Evolutionary conservation across 345 rosid species (phyloP), one percentile per base, ranked within the genome.

Genomic region (Eucalyptus caleyi): DNA sequence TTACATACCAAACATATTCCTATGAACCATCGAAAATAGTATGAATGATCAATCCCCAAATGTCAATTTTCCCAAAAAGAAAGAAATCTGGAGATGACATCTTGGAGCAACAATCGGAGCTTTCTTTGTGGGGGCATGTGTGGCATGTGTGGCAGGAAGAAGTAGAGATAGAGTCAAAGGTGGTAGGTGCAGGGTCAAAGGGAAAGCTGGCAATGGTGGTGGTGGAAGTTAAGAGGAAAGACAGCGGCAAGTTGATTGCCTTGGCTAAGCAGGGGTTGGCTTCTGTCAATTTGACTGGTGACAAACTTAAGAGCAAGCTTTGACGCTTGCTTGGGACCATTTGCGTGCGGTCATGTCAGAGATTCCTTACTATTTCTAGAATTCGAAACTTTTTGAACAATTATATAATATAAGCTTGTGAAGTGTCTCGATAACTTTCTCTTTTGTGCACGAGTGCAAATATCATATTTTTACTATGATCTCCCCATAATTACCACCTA

Each of bases 221-320:
- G 80, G 92, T 94, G 89, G 94, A 93, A 87, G 91, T 94, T 11
- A 89, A 89, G 88, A 93, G 93, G 86, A 95, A 92, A 86, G 53
- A 47, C 7, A 89, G 87, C n/a, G 92, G 92, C 86, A 89, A 94
- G 56, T 51, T 94, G 6, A 90, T 95, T 90, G 97, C 97, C 77
- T 80, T 93, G 59, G 97, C 93, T 60, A 96, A 93, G 81, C 92
- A 94, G 56, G 94, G 97, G 97, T 93, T 93, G 95, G 91, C 95
- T 80, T 88, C 94, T 72, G 60, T 32, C 60, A 89, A 87, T 60
- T 8, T 50, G 49, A 90, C 44, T 9, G 45, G 32, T 51, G 30
- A 42, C 88, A 53, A 53, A 42, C 69, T 86, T 27, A 93, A 96
- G 59, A 86, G 62, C 47, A 94, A 93, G 91, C 92, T 96, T 87